A percentile compares a stretch with the other conserved stretches of the same genome.
Evolutionary conservation across 257 asterid genomes (phyloP).

Genomic region (Verbena officinalis): DNA sequence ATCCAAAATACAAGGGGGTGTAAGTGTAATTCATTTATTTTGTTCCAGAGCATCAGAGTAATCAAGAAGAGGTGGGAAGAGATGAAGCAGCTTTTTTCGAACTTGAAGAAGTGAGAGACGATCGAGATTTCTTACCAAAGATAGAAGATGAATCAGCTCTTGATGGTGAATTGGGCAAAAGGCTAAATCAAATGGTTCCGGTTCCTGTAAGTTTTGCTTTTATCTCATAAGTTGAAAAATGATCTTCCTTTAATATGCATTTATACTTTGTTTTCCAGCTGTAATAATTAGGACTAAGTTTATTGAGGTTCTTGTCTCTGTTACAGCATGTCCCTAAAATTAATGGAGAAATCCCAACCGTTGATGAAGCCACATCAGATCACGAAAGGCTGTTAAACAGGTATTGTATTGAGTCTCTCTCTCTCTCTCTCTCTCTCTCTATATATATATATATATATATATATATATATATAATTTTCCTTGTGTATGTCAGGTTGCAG

Average conservation of each 20-base stretch:
- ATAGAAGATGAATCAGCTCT: conserved; percentile 72
- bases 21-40: background rate
- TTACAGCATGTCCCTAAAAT: conserved; percentile 87
- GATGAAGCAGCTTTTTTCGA: conserved; percentile 31
- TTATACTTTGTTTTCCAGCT: conserved; percentile 9
- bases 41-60: conserved; percentile 37
- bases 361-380: conserved; percentile 85
- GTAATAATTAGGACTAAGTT: background rate
- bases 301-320: conserved; percentile 17
- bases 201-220: conserved; percentile 66
- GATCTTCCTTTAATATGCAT: conserved; percentile 4
- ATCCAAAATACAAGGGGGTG: background rate
- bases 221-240: background rate
- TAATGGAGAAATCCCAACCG: conserved; percentile 87
- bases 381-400: conserved; percentile 78
- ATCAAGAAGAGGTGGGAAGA: conserved; percentile 42
- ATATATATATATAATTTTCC: too few species aligned
- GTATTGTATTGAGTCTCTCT: conserved; percentile 36
- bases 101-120: conserved; percentile 31
- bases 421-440: too few species aligned
- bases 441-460: too few species aligned
- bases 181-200: conserved; percentile 76
- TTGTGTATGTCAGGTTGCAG: conserved; percentile 53
- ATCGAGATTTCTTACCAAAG: conserved; percentile 50
- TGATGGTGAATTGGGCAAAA: conserved; percentile 85